Conservation (phyloP, 2,329 filamentous ascomycete species). For the Colletotrichum spaethianum region DNA sequence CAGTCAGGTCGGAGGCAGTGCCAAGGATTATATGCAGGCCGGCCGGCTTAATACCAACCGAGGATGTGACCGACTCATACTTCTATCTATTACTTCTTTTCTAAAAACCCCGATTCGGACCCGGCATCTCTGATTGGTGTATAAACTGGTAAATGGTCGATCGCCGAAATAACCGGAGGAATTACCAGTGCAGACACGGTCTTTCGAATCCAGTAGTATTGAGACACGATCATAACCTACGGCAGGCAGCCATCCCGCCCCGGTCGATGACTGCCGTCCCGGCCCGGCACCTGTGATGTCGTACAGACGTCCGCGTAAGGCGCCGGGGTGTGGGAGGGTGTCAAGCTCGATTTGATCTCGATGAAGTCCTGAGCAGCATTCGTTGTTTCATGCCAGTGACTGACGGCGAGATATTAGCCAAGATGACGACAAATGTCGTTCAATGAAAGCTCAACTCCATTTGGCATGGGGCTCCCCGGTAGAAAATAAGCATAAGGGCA, state of each 20-base stretch:
- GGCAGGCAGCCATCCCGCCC: neutral
- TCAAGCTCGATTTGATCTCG: neutral
- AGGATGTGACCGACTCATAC: neutral
- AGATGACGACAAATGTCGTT: neutral
- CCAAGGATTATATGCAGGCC: constrained; percentile 24
- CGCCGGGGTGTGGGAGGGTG: neutral
- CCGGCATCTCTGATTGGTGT: constrained; percentile 29
- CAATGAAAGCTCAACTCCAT: neutral
- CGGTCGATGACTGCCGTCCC: constrained; percentile 7
- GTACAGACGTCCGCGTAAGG: no score
- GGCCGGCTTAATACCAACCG: constrained; percentile 18
- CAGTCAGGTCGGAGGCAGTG: neutral
- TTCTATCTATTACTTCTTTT: neutral
- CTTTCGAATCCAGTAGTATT: neutral
- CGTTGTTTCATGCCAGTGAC: neutral
- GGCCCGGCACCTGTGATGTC: constrained; percentile 8
- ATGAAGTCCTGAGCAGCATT: neutral
- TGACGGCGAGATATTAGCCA: neutral
- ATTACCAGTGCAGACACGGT: neutral
- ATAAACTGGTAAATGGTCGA: constrained; percentile 11
- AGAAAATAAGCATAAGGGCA: constrained; percentile 28
- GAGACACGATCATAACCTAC: neutral
- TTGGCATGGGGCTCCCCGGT: neutral
- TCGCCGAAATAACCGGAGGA: neutral
- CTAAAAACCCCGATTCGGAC: no score